Base-by-base conservation (phyloP, 106 monocot species). In the Acorus gramineus region DNA sequence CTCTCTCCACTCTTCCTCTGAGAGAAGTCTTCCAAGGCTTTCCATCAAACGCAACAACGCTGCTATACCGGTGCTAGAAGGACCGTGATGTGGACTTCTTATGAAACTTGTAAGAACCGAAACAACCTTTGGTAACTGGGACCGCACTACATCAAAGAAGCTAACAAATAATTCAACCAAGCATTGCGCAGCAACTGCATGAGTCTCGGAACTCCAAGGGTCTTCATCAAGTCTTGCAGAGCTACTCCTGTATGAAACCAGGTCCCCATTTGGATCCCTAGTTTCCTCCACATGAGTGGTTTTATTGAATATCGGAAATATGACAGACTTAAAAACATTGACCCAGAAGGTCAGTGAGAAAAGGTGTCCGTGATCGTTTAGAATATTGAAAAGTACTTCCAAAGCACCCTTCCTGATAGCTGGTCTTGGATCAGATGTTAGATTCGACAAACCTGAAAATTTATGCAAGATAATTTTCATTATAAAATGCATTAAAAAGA, bases 281-380 rank as follows among this genome's bases (percentile, higher is more conserved):
- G 28, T 28, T 28, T 28, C 28, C 28, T 28, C 28, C n/a, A 60
- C 66, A 50, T 67, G 55, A 7, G 9, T 44, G 43, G 50, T 53
- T 64, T 66, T 78, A 55, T 57, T 73, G 74, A 98, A 92, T 74
- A 98, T 81, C 14, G 98, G 91, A 47, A 84, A 79, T 49, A 98
- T 80, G 46, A 82, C 88, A 66, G 85, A 88, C 66, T 85, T 79
- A 68, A 98, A 88, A 57, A 92, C 73, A 64, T 53, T 75, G 48
- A 52, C 74, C 92, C 92, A 98, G 50, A 98, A 89, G 8, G 67
- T 59, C 60, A 11, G 43, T 7, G 98, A 83, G 63, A 98, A 98
- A 66, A 98, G 85, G 51, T 80, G 79, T 10, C 98, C 98, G 69
- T 98, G 98, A 61, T 92, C 98, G 66, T 84, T 88, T n/a, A 98